Evolutionary conservation across 2,329 filamentous ascomycete genomes (phyloP).

Genomic region (Keithomyces neogunnii): DNA sequence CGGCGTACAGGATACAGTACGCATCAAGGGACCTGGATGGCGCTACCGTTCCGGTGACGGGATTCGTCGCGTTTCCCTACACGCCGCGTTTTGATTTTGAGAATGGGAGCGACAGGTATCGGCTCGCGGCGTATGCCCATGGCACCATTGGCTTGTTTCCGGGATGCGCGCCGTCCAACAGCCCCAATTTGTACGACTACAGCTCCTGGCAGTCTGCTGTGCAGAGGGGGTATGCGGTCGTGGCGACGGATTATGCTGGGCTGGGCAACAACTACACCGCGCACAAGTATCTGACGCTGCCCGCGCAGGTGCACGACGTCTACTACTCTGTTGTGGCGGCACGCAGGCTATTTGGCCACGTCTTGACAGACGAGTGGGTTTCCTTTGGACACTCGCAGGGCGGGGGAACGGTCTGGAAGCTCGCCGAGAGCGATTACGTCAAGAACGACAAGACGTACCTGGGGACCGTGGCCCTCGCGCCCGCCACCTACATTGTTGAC

Average conservation of each 20-base stretch:
- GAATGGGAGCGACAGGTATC: background rate
- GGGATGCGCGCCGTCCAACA: constrained; percentile 9
- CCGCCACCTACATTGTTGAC: constrained; percentile 9
- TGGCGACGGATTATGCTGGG: constrained; percentile 15
- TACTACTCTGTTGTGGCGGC: constrained; percentile 10
- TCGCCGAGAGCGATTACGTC: constrained; percentile 7
- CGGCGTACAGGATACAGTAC: constrained; percentile 1
- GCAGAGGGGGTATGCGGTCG: constrained; percentile 8
- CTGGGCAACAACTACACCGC: constrained; percentile 13
- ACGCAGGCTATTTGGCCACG: background rate
- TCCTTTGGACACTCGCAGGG: constrained; percentile 8
- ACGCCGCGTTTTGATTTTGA: background rate
- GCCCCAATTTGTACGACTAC: constrained; percentile 6
- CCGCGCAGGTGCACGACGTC: constrained; percentile 5
- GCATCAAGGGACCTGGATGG: background rate
- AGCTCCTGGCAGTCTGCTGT: constrained; percentile 7
- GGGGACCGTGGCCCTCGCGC: constrained; percentile 9
- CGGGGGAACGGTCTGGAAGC: constrained; percentile 6
- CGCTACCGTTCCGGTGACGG: constrained; percentile 5
- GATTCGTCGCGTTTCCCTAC: constrained; percentile 9
- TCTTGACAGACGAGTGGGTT: constrained; percentile 3
- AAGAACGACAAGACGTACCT: constrained; percentile 2
- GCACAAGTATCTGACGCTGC: constrained; percentile 12
- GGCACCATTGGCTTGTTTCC: constrained; percentile 8
- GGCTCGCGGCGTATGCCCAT: constrained; percentile 9